Conservation (phyloP, 2,329 filamentous ascomycete genomes). For the Cryphonectria nitschkei region DNA sequence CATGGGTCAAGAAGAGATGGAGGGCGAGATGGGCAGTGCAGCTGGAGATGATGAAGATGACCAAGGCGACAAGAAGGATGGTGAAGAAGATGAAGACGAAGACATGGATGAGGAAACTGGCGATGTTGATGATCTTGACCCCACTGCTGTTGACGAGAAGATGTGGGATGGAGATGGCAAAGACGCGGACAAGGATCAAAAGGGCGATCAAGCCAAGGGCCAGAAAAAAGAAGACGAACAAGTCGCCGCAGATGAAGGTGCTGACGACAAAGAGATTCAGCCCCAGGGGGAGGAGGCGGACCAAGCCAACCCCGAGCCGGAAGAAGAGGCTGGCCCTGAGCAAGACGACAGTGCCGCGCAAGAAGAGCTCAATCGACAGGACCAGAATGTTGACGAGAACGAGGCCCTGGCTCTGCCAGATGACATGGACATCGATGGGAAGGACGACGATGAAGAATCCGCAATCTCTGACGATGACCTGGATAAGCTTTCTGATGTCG, state of each 20-base stretch:
- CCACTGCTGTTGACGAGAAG: slow-evolving; percentile 93
- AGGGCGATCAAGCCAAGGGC: slow-evolving; percentile 73
- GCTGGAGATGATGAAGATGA: slow-evolving; percentile 67
- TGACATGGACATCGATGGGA: slow-evolving; percentile 40
- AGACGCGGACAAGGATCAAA: slow-evolving; percentile 80
- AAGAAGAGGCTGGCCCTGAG: slow-evolving; percentile 55
- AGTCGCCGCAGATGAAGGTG: slow-evolving; percentile 61
- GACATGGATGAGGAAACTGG: slow-evolving; percentile 89
- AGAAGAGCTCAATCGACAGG: slow-evolving; percentile 62
- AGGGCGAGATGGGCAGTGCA: slow-evolving; percentile 75
- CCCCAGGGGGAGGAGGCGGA: slow-evolving; percentile 51
- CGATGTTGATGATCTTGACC: slow-evolving; percentile 87
- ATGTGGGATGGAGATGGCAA: slow-evolving; percentile 92
- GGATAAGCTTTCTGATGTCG: slow-evolving; percentile 52
- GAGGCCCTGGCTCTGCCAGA: slow-evolving; percentile 35
- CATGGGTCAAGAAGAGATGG: slow-evolving; percentile 89
- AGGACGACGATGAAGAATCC: slow-evolving; percentile 31
- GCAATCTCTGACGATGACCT: slow-evolving; percentile 33
- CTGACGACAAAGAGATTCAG: slow-evolving; percentile 44
- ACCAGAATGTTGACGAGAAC: slow-evolving; percentile 52
- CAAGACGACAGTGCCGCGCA: slow-evolving; percentile 59
- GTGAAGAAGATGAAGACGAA: slow-evolving; percentile 68
- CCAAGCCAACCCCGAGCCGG: slow-evolving; percentile 44
- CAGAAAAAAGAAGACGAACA: slow-evolving; percentile 68
- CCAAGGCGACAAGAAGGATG: slow-evolving; percentile 62